phyloP scores from a whole-genome alignment of 2,329 filamentous ascomycete species.

The Arthrobotrys sinensis region DNA sequence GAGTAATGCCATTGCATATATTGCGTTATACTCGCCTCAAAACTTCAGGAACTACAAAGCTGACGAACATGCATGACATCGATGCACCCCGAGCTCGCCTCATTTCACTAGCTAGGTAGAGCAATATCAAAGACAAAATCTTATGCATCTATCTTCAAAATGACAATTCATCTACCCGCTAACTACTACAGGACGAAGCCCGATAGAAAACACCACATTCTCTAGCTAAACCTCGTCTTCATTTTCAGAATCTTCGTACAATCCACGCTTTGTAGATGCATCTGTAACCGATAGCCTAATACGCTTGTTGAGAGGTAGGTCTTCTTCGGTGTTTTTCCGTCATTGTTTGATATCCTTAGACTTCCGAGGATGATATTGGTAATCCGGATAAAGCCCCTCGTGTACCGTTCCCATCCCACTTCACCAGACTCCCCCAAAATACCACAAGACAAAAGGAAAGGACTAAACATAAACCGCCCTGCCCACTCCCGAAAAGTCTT shows the following conservation, averaged over 20 bases:
- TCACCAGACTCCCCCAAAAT: slow-evolving; percentile 6
- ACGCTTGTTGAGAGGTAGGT: slow-evolving; percentile 26
- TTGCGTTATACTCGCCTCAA: too few relatives aligned
- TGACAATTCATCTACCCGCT: not conserved
- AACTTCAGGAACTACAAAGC: too few relatives aligned
- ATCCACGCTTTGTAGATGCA: slow-evolving; percentile 4
- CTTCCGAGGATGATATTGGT: slow-evolving; percentile 27
- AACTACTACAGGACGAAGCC: not conserved
- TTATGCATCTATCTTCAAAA: too few relatives aligned
- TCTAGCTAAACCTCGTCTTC: not conserved
- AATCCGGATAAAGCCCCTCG: slow-evolving; percentile 12
- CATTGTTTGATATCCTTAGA: slow-evolving; percentile 21
- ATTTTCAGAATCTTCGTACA: slow-evolving; percentile 26
- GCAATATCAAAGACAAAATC: too few relatives aligned
- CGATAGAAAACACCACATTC: too few relatives aligned
- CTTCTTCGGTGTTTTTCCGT: slow-evolving; percentile 17
- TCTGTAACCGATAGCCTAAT: slow-evolving; percentile 12
- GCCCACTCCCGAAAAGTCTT: slow-evolving; percentile 26
- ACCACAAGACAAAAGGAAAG: not conserved
- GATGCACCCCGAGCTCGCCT: too few relatives aligned
- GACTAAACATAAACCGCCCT: slow-evolving; percentile 42
- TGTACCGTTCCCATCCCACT: slow-evolving; percentile 4
- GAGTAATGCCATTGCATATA: too few relatives aligned
- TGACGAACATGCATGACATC: too few relatives aligned
- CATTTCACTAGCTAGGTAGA: too few relatives aligned